These are phyloP conservation scores for Boletus sp. DNA, from an alignment of 768 basidiomycete species.

Conservation along the genomic window DNA sequence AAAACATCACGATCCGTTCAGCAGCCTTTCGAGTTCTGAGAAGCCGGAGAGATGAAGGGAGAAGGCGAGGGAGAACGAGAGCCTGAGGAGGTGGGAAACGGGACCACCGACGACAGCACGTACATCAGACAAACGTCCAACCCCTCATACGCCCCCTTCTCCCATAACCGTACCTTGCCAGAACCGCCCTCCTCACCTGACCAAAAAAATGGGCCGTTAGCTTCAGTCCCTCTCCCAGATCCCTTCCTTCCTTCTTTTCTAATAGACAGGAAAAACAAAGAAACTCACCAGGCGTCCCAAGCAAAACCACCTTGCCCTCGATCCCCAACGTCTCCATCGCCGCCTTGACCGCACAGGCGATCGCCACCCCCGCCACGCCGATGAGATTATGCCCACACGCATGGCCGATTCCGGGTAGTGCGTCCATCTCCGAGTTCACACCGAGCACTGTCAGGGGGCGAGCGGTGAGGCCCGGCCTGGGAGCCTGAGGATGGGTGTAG, in stretches of 20 bases:
- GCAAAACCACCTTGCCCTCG: slow-evolving; percentile 65
- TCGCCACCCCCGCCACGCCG: slow-evolving; percentile 70
- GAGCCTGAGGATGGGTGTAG: slow-evolving; percentile 40
- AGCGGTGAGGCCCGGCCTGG: slow-evolving; percentile 55
- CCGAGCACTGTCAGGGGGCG: slow-evolving; percentile 48
- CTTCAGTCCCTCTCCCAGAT: no score
- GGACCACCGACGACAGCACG: no score
- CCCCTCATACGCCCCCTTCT: slow-evolving; percentile 68
- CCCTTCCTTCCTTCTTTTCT: no score
- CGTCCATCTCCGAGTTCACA: slow-evolving; percentile 77
- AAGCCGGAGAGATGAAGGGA: no score
- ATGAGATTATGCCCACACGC: slow-evolving; percentile 86
- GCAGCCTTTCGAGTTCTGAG: no score
- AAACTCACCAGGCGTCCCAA: slow-evolving; percentile 72
- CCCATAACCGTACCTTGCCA: slow-evolving; percentile 67
- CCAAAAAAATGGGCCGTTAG: neutral
- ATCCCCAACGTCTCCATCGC: slow-evolving; percentile 62
- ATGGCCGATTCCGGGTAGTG: slow-evolving; percentile 58
- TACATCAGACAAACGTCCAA: slow-evolving; percentile 79
- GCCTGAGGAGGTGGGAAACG: no score
- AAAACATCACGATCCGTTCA: neutral
- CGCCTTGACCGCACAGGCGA: slow-evolving; percentile 63
- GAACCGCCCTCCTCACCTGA: slow-evolving; percentile 75
- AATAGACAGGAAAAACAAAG: neutral
- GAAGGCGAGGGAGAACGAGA: no score